Evolutionary conservation across 1,284 basidiomycete species (phyloP).

Genomic region (Cutaneotrichosporon daszewskae): DNA sequence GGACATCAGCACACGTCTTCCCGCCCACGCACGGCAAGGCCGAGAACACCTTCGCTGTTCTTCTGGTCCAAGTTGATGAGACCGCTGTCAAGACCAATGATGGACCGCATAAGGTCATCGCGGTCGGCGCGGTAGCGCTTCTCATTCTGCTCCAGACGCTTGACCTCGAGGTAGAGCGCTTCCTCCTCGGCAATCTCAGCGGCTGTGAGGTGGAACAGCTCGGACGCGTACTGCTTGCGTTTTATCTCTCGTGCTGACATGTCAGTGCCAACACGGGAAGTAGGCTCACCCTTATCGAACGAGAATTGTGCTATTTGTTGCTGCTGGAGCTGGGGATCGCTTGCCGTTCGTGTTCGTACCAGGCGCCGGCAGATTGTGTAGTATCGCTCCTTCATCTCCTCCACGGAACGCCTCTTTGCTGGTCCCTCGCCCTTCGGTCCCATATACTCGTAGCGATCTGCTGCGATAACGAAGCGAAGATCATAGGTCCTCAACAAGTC

Average conservation of each 20-base stretch:
- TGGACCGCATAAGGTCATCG: constrained; percentile 77
- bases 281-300: constrained; percentile 70
- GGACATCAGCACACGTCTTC: constrained; percentile 3
- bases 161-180: constrained; percentile 87
- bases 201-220: constrained; percentile 76
- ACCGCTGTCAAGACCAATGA: constrained; percentile 79
- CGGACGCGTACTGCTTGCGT: constrained; percentile 80
- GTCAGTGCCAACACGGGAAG: constrained; percentile 1
- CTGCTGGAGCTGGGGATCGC: constrained; percentile 66
- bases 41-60: constrained; percentile 42
- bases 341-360: constrained; percentile 70
- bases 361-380: constrained; percentile 87
- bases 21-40: constrained; percentile 30
- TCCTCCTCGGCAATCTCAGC: constrained; percentile 94
- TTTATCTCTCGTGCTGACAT: constrained; percentile 74
- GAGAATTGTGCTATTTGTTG: constrained; percentile 64
- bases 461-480: constrained; percentile 80
- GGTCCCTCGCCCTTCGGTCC: constrained; percentile 14
- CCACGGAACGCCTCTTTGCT: constrained; percentile 57
- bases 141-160: constrained; percentile 89
- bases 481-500: constrained; percentile 75
- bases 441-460: constrained; percentile 77
- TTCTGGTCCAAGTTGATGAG: constrained; percentile 55
- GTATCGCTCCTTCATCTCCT: constrained; percentile 94
- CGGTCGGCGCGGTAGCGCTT: constrained; percentile 80